These are phyloP conservation scores for Schwanniomyces occidentalis DNA, from an alignment of 805 yeast genomes.

Conservation along the genomic window DNA sequence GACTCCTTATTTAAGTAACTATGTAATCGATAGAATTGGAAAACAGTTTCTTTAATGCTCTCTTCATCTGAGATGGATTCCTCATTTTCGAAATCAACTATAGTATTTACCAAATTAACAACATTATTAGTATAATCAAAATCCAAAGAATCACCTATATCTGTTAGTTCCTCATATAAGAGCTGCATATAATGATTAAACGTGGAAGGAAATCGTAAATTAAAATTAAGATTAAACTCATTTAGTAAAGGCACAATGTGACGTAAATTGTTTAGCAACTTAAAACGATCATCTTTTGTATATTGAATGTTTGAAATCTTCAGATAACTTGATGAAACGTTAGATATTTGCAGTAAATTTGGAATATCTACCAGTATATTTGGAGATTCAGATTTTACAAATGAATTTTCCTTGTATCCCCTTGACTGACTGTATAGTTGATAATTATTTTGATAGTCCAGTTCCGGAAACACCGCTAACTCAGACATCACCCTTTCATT, in stretches of 20 bases:
- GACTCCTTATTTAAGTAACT: conserved; percentile 13
- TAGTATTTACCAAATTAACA: conserved; percentile 17
- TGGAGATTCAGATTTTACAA: too few species aligned
- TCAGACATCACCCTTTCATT: conserved; percentile 15
- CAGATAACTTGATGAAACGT: too few species aligned
- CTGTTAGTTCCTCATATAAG: conserved; percentile 21
- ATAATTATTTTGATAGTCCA: conserved; percentile 1
- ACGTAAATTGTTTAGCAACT: conserved; percentile 14
- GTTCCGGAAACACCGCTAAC: conserved; percentile 19
- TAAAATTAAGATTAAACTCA: conserved; percentile 26
- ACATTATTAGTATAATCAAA: conserved; percentile 21
- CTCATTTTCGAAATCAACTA: conserved; percentile 31
- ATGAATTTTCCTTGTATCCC: too few species aligned
- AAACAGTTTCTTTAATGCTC: conserved; percentile 21
- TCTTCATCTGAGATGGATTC: conserved; percentile 17
- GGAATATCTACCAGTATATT: too few species aligned
- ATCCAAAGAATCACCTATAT: conserved; percentile 17
- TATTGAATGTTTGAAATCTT: conserved; percentile 3
- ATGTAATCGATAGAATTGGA: conserved; percentile 23
- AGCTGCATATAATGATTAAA: conserved; percentile 23
- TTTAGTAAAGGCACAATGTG: conserved; percentile 25
- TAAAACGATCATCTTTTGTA: conserved; percentile 14
- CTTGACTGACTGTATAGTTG: too few species aligned
- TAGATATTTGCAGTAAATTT: too few species aligned
- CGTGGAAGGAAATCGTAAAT: conserved; percentile 19